Evolutionary conservation across 805 yeast genomes (phyloP).

Genomic region (Jamesozyma lodderae): DNA sequence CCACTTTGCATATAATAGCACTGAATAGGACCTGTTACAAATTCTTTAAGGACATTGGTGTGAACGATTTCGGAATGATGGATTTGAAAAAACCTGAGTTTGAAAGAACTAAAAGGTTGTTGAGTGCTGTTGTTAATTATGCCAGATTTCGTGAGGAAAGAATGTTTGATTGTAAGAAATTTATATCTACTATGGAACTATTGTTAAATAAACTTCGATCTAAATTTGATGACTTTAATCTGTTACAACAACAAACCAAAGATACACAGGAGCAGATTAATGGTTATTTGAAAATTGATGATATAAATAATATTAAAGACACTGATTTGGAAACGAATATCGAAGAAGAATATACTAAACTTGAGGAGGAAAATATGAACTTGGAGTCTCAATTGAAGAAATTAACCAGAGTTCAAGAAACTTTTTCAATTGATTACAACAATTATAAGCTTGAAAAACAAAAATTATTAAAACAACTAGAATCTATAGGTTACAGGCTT

Average conservation of each 20-base stretch:
- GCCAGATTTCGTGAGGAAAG: slow-evolving; percentile 78
- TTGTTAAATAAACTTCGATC: slow-evolving; percentile 38
- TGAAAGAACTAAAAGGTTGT: slow-evolving; percentile 47
- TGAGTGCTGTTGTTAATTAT: slow-evolving; percentile 79
- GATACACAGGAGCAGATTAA: slow-evolving; percentile 30
- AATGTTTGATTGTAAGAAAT: slow-evolving; percentile 55
- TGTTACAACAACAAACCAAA: slow-evolving; percentile 30
- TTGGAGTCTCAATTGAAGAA: slow-evolving; percentile 54
- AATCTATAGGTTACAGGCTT: slow-evolving; percentile 49
- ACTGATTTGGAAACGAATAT: background rate
- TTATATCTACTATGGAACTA: slow-evolving; percentile 46
- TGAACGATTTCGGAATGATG: slow-evolving; percentile 63
- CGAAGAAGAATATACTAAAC: slow-evolving; percentile 32
- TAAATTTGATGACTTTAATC: slow-evolving; percentile 35
- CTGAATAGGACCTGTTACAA: slow-evolving; percentile 51
- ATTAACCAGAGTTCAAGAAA: slow-evolving; percentile 54
- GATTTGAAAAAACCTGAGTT: slow-evolving; percentile 78
- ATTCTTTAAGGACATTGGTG: slow-evolving; percentile 65
- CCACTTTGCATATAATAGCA: slow-evolving; percentile 39
- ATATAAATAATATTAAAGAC: background rate
- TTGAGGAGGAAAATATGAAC: slow-evolving; percentile 42
- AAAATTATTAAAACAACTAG: slow-evolving; percentile 48
- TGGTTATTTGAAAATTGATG: slow-evolving; percentile 5
- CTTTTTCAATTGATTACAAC: slow-evolving; percentile 50
- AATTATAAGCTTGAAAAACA: slow-evolving; percentile 56